Percentiles rank a stretch among this genome's conserved stretches.
phyloP scores from a whole-genome alignment of 345 rosid genomes.

The Gossypium thurberi region DNA sequence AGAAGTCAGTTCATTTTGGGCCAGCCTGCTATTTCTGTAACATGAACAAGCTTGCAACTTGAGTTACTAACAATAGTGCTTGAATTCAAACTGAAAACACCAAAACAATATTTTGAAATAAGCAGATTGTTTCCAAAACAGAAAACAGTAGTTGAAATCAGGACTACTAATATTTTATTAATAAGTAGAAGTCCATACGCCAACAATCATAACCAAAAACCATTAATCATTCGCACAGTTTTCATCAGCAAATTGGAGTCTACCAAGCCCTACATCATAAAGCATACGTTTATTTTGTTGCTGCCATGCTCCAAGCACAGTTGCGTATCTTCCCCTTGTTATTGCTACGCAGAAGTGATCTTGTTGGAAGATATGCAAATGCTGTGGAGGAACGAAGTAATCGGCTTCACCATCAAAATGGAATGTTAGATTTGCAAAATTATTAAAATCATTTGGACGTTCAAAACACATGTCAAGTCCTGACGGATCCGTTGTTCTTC shows the following conservation, averaged over 20 bases:
- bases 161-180: no score
- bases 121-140: no score
- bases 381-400: neutral
- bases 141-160: no score
- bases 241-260: slow-evolving; percentile 1
- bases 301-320: neutral
- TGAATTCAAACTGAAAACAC: no score
- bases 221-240: neutral
- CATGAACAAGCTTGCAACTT: no score
- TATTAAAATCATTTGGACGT: neutral
- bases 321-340: neutral
- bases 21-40: no score
- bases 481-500: neutral
- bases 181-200: no score
- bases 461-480: slow-evolving; percentile 14
- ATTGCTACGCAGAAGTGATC: neutral
- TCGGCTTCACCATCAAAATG: slow-evolving; percentile 19
- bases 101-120: no score
- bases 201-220: no score
- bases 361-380: neutral
- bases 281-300: slow-evolving; percentile 1
- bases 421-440: neutral
- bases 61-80: no score
- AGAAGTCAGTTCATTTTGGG: no score
- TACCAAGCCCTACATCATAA: neutral